Conservation (phyloP, 495 filamentous ascomycete genomes). For the Rusavskia elegans region DNA sequence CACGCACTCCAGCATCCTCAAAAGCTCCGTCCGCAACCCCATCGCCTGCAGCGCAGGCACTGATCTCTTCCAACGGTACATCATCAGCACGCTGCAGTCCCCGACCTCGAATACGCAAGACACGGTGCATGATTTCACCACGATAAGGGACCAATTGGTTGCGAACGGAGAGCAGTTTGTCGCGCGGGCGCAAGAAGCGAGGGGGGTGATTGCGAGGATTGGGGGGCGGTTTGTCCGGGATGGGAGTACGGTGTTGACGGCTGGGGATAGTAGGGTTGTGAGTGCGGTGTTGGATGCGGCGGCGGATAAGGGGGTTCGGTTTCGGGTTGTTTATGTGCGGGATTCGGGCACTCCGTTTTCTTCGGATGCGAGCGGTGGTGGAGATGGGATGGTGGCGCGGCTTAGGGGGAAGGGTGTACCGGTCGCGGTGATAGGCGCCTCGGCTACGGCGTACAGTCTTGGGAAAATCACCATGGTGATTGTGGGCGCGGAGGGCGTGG, state of each 20-base stretch:
- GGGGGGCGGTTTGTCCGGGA: constrained; percentile 65
- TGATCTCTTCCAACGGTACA: constrained; percentile 87
- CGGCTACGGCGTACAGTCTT: constrained; percentile 73
- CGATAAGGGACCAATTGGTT: constrained; percentile 65
- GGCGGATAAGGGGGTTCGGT: constrained; percentile 52
- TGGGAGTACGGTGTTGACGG: constrained; percentile 65
- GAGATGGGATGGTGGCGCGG: constrained; percentile 43
- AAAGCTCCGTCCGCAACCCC: constrained; percentile 62
- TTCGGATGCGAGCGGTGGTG: constrained; percentile 11
- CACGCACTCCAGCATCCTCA: constrained; percentile 55
- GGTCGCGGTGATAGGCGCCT: constrained; percentile 68
- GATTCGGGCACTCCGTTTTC: background rate
- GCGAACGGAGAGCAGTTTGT: constrained; percentile 76
- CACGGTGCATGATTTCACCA: constrained; percentile 54
- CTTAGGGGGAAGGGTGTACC: constrained; percentile 59
- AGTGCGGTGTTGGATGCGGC: constrained; percentile 59
- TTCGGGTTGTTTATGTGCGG: constrained; percentile 73
- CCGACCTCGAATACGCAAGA: constrained; percentile 8
- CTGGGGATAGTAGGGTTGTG: constrained; percentile 74
- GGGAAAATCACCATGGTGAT: constrained; percentile 67
- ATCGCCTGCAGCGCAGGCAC: constrained; percentile 84
- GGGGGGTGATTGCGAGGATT: constrained; percentile 64
- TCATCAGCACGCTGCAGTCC: constrained; percentile 54
- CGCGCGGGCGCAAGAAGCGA: constrained; percentile 65
- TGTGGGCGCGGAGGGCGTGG: constrained; percentile 86